Percentiles rank a stretch among this genome's conserved stretches.
Conservation (phyloP, 192 early-diverging fungal species). For the Backusella australiensis region DNA sequence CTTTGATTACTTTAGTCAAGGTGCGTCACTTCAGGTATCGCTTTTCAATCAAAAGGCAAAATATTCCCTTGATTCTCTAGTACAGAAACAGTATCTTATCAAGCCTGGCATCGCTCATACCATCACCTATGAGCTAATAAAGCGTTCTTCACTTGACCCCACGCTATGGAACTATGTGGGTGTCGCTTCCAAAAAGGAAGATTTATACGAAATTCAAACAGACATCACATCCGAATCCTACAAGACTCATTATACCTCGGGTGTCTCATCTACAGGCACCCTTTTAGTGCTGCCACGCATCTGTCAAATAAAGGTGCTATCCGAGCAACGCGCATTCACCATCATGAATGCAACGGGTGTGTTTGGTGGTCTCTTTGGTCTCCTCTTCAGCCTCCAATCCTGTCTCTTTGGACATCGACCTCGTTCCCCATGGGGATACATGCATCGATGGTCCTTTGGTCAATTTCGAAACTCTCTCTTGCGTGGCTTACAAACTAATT, state of each 20-base stretch:
- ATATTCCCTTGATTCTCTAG: background rate
- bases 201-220: background rate
- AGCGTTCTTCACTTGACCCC: background rate
- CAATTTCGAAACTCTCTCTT: constrained; percentile 20
- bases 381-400: constrained; percentile 21
- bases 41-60: background rate
- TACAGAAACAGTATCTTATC: background rate
- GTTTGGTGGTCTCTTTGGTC: constrained; percentile 29
- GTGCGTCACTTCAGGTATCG: background rate
- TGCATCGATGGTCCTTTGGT: constrained; percentile 39
- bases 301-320: background rate
- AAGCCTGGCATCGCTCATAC: background rate
- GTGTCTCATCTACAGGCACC: background rate
- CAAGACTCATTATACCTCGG: background rate
- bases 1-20: background rate
- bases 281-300: background rate
- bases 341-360: constrained; percentile 28
- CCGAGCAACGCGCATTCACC: constrained; percentile 23
- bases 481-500: constrained; percentile 3
- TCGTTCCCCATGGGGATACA: constrained; percentile 32
- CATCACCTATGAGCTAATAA: background rate
- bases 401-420: constrained; percentile 35
- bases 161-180: constrained; percentile 1
- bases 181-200: background rate
- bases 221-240: background rate